phyloP scores from a whole-genome alignment of 768 basidiomycete species.

The Tulasnella sp. region DNA sequence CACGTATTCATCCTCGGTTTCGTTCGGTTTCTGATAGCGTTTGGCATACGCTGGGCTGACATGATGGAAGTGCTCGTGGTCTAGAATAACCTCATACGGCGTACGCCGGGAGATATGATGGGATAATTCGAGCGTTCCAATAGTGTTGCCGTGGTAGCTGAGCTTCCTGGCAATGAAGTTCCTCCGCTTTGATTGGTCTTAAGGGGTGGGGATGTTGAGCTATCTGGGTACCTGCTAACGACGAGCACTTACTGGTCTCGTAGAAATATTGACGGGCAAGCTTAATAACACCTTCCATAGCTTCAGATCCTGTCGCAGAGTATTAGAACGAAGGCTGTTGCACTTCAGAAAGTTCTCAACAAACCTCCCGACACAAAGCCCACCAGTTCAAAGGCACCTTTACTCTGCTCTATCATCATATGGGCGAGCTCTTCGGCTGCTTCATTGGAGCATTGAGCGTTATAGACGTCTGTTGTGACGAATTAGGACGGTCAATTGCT shows the following conservation, averaged over 20 bases:
- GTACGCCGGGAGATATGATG: constrained; percentile 59
- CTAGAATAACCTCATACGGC: constrained; percentile 59
- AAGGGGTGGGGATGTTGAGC: not conserved
- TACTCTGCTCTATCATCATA: constrained; percentile 51
- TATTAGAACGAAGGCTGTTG: not conserved
- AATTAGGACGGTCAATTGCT: not conserved
- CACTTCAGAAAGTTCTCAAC: constrained; percentile 12
- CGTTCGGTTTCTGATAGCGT: constrained; percentile 60
- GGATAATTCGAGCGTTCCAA: constrained; percentile 60
- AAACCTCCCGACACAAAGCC: constrained; percentile 72
- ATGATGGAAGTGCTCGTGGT: constrained; percentile 64
- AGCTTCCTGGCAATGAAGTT: constrained; percentile 74
- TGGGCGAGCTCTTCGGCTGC: constrained; percentile 76
- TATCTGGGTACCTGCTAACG: not conserved
- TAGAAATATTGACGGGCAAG: constrained; percentile 58
- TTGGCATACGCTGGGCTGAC: constrained; percentile 82
- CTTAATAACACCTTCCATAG: constrained; percentile 83
- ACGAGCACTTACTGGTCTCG: constrained; percentile 21
- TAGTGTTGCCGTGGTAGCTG: constrained; percentile 81
- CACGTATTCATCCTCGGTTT: constrained; percentile 74
- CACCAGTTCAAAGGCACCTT: constrained; percentile 64
- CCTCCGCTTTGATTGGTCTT: constrained; percentile 64
- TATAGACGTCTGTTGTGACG: constrained; percentile 65
- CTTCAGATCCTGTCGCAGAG: constrained; percentile 60
- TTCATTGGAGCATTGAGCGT: constrained; percentile 71